phyloP scores from a whole-genome alignment of 2,329 filamentous ascomycete genomes.

The Penicillium sp. region DNA sequence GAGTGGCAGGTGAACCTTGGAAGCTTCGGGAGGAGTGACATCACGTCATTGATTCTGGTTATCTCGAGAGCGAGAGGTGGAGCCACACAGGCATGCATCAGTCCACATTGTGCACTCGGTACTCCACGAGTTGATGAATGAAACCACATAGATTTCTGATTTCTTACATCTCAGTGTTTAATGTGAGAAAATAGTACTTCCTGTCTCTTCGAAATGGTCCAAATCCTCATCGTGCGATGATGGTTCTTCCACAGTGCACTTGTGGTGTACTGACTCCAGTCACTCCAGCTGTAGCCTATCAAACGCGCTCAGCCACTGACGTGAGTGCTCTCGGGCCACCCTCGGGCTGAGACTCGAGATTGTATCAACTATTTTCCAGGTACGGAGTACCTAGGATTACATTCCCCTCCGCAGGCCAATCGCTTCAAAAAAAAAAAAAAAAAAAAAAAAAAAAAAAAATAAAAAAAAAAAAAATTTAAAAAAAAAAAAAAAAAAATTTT shows the following conservation, averaged over 20 bases:
- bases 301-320: not conserved
- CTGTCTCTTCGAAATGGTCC: not conserved
- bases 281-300: too few species aligned
- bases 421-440: too few species aligned
- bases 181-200: not conserved
- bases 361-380: too few species aligned
- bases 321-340: not conserved
- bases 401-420: too few species aligned
- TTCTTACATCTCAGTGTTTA: not conserved
- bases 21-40: slow-evolving; percentile 29
- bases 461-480: too few species aligned
- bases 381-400: too few species aligned
- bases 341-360: not conserved
- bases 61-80: slow-evolving; percentile 6
- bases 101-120: not conserved
- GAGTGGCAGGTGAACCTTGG: slow-evolving; percentile 13
- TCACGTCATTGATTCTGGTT: slow-evolving; percentile 34
- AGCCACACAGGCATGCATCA: slow-evolving; percentile 1
- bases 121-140: not conserved
- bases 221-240: not conserved
- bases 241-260: not conserved
- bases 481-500: too few species aligned
- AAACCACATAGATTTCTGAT: not conserved
- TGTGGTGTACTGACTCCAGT: not conserved
- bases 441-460: too few species aligned